Evolutionary conservation across 176 grass and related monocot species (phyloP).

Genomic region (Triticum timopheevii): DNA sequence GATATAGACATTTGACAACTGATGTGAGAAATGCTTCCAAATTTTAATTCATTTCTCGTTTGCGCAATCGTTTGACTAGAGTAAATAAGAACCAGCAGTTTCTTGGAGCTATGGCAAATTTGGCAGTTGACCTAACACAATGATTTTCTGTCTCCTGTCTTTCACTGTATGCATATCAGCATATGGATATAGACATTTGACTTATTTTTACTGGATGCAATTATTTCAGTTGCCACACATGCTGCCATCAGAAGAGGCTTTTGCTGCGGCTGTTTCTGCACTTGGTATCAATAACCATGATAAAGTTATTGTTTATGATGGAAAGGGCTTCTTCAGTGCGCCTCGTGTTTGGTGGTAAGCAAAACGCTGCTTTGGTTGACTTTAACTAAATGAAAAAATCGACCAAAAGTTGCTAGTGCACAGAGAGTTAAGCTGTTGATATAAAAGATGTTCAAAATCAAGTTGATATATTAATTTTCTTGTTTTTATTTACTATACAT

Average conservation of each 20-base stretch:
- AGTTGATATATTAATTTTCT: not conserved
- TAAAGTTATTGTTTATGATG: constrained; percentile 85
- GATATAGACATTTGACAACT: not conserved
- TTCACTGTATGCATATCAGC: not conserved
- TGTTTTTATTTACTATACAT: not conserved
- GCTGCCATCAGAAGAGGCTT: constrained; percentile 82
- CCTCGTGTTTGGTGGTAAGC: constrained; percentile 95
- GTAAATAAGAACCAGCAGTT: not conserved
- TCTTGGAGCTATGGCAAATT: not conserved
- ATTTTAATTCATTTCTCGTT: not conserved
- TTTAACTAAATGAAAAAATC: not conserved
- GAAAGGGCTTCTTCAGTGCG: constrained; percentile 78
- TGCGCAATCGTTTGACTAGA: not conserved
- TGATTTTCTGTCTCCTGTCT: not conserved
- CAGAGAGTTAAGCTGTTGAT: not conserved
- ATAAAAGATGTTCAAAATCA: not conserved
- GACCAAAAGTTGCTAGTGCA: not conserved
- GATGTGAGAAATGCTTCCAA: constrained; percentile 57
- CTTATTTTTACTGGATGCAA: not conserved
- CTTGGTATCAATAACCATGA: constrained; percentile 75
- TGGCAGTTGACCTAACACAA: not conserved
- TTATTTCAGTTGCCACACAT: constrained; percentile 80
- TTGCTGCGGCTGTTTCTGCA: constrained; percentile 66
- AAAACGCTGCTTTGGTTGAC: not conserved
- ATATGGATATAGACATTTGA: not conserved